Evolutionary conservation across 2,329 filamentous ascomycete genomes (phyloP).

Genomic region (Aspergillus sp.): DNA sequence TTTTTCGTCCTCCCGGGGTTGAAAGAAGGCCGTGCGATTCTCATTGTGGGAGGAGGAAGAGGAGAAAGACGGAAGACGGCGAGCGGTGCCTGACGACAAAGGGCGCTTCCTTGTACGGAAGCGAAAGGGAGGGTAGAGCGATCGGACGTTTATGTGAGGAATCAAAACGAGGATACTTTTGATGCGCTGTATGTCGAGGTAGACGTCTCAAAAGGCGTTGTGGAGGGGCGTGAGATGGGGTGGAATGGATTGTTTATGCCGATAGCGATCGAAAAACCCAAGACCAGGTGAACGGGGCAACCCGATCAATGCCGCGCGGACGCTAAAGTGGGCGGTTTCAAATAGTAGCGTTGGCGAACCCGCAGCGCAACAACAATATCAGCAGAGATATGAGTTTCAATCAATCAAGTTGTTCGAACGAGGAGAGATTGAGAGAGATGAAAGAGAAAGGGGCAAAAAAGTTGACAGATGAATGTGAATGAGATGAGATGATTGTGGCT

Average conservation of each 20-base stretch:
- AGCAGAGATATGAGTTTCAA: neutral
- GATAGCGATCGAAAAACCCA: slow-evolving; percentile 20
- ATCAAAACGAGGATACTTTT: neutral
- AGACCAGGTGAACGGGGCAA: slow-evolving; percentile 28
- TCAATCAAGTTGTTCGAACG: neutral
- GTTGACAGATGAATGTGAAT: neutral
- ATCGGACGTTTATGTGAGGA: neutral
- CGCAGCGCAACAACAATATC: neutral
- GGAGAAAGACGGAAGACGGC: slow-evolving; percentile 5
- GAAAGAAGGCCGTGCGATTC: slow-evolving; percentile 36
- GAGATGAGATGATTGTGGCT: neutral
- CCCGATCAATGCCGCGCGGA: slow-evolving; percentile 27
- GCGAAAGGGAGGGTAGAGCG: neutral
- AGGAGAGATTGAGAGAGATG: neutral
- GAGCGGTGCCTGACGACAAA: slow-evolving; percentile 22
- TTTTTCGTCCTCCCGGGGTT: slow-evolving; percentile 60
- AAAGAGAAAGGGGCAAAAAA: neutral
- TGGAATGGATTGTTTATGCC: slow-evolving; percentile 27
- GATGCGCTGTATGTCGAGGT: neutral
- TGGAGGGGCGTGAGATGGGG: slow-evolving; percentile 12
- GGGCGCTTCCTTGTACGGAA: slow-evolving; percentile 17
- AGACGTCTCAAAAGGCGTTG: neutral
- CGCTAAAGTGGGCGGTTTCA: slow-evolving; percentile 16
- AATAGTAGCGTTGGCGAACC: neutral
- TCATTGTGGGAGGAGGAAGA: slow-evolving; percentile 22